Evolutionary conservation across 768 basidiomycete genomes (phyloP).

Genomic region (Lactarius pseudohatsudake): DNA sequence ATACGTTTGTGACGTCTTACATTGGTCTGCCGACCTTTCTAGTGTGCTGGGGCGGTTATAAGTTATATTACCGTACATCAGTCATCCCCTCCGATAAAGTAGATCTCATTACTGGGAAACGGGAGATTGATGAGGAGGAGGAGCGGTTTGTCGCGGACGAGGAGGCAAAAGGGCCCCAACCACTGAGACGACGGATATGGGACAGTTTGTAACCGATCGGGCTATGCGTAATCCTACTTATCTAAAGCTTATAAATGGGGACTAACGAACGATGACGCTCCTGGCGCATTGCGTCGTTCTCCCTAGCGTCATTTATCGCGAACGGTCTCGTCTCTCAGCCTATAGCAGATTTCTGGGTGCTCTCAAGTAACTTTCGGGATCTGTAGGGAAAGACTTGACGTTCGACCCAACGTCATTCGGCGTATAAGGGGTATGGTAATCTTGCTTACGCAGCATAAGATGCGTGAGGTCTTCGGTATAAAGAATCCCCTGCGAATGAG

Average conservation of each 20-base stretch:
- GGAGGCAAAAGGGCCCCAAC: conserved; percentile 32
- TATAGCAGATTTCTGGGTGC: neutral
- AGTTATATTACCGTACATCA: conserved; percentile 38
- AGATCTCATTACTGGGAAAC: conserved; percentile 59
- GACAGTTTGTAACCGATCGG: conserved; percentile 31
- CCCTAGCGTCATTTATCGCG: neutral
- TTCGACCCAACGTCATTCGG: neutral
- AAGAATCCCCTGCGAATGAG: neutral
- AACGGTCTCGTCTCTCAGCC: no score
- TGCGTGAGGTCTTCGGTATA: neutral
- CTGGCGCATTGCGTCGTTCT: no score
- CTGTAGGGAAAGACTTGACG: neutral
- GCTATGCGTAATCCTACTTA: neutral
- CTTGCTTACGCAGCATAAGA: neutral
- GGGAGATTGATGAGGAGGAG: conserved; percentile 65
- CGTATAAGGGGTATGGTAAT: neutral
- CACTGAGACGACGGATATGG: conserved; percentile 33
- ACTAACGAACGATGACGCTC: no score
- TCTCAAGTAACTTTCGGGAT: neutral
- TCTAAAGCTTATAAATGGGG: conserved; percentile 1
- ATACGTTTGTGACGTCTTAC: conserved; percentile 60
- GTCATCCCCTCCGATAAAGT: conserved; percentile 48
- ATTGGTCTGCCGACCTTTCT: conserved; percentile 40
- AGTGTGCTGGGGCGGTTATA: conserved; percentile 40
- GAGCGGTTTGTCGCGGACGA: conserved; percentile 48